These are phyloP conservation scores for Exophiala sp. DNA, from an alignment of 2,329 filamentous ascomycete species.

Conservation along the genomic window DNA sequence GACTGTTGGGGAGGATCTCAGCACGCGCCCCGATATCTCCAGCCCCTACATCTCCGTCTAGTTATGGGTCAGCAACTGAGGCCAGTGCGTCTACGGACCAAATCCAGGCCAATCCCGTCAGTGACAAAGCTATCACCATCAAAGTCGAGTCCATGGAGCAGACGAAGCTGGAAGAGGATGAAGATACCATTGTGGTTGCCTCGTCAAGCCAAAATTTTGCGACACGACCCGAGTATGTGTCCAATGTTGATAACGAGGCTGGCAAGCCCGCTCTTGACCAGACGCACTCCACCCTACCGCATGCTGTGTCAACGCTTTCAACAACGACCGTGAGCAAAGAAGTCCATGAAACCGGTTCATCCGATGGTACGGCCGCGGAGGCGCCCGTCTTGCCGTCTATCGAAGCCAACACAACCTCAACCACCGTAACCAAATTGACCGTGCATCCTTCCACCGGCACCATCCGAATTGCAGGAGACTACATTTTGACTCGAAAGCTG, in stretches of 20 bases:
- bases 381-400: conserved; percentile 25
- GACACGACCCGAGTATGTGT: not conserved
- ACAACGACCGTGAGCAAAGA: conserved; percentile 23
- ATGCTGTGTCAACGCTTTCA: conserved; percentile 22
- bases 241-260: not conserved
- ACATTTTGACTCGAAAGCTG: conserved; percentile 70
- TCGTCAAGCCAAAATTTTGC: not conserved
- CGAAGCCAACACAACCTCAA: conserved; percentile 23
- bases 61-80: conserved; percentile 16
- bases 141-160: conserved; percentile 27
- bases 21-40: conserved; percentile 16
- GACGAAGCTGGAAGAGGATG: conserved; percentile 25
- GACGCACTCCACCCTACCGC: conserved; percentile 3
- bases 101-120: not conserved
- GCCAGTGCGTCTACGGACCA: not conserved
- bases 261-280: not conserved
- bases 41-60: conserved; percentile 26
- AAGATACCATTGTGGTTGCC: conserved; percentile 16
- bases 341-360: conserved; percentile 4
- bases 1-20: conserved; percentile 14
- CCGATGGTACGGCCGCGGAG: conserved; percentile 2
- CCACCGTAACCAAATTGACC: conserved; percentile 16
- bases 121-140: conserved; percentile 19
- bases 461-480: conserved; percentile 64
- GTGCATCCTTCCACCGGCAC: conserved; percentile 31